Evolutionary conservation across 108 stramenopile species (phyloP), one percentile per base, ranked within the genome.

Genomic region (Cyclotella atomus): DNA sequence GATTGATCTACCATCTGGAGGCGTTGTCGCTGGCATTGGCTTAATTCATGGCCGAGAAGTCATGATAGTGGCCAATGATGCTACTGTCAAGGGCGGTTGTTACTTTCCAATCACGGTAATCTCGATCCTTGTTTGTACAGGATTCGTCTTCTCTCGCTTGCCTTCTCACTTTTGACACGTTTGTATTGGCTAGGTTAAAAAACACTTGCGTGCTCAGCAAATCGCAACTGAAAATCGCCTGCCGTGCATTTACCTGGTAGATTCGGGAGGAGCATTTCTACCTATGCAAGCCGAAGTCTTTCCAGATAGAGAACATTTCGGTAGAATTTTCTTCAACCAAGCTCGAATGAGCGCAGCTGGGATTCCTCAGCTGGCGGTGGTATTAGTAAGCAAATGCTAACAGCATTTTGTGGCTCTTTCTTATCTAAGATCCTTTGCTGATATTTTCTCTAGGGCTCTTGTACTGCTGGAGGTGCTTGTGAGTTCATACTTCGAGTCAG

Each of bases 381-480:
- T 99, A 19, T 95, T 97, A 83, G 60, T 61, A 30, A 9, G 56
- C 14, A 32, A 1, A 6, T 4, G 1, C 1, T 57, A n/a, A 61
- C 1, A 20, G 60, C 0, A 35, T 16, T 41, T 15, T 38, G 7
- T 41, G 1, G 25, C 36, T 0, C 28, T 16, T 24, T 16, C 28
- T 36, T 8, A 57, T 30, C 3, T 36, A 36, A 17, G 4, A n/a
- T n/a, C 9, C n/a, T 17, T 12, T 49, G 9, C n/a, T 19, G 47
- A 49, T 49, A n/a, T 49, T 49, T 17, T n/a, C n/a, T 49, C 3
- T 41, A 61, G 60, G 99, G 99, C 17, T 91, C 90, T 5, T 99
- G 99, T 79, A 99, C 99, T 1, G 99, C 99, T 10, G 99, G 99
- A 21, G 99, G 99, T 9, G 99, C 99, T 6, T 99, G n/a, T n/a